Conservation (phyloP, 2,329 filamentous ascomycete genomes). For the Dothideomycetes sp. region DNA sequence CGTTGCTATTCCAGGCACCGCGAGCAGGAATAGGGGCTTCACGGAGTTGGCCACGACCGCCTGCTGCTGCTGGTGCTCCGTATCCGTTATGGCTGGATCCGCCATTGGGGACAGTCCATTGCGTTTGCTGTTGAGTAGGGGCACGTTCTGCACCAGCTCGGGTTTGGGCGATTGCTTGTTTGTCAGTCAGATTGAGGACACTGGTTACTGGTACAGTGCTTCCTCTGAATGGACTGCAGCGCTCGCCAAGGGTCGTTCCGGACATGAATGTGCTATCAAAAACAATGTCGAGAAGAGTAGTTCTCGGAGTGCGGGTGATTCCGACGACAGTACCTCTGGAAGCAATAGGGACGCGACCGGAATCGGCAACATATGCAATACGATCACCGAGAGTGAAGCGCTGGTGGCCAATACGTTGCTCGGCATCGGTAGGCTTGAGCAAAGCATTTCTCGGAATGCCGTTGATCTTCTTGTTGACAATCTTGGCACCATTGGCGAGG, state of each 20-base stretch:
- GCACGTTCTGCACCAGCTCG: conserved; percentile 14
- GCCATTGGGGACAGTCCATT: conserved; percentile 16
- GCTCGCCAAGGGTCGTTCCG: conserved; percentile 79
- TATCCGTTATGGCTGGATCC: conserved; percentile 37
- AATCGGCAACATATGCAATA: conserved; percentile 83
- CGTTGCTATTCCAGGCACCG: conserved; percentile 35
- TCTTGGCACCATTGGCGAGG: conserved; percentile 36
- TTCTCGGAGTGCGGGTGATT: conserved; percentile 76
- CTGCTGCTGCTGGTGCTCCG: conserved; percentile 45
- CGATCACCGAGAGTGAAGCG: conserved; percentile 77
- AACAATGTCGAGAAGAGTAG: conserved; percentile 76
- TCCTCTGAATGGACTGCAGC: conserved; percentile 86
- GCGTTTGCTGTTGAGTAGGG: conserved; percentile 13
- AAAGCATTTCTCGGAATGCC: conserved; percentile 78
- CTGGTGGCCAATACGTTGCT: conserved; percentile 81
- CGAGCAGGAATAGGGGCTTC: conserved; percentile 46
- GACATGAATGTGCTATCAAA: conserved; percentile 97
- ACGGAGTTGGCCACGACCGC: conserved; percentile 49
- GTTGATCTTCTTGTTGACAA: conserved; percentile 56
- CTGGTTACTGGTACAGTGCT: conserved; percentile 82
- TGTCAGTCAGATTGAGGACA: conserved; percentile 76
- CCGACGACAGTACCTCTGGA: conserved; percentile 89
- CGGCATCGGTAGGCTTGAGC: conserved; percentile 89
- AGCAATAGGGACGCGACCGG: conserved; percentile 89
- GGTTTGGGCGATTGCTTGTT: conserved; percentile 60